phyloP scores from a whole-genome alignment of 345 rosid genomes.

The Conringia planisiliqua region DNA sequence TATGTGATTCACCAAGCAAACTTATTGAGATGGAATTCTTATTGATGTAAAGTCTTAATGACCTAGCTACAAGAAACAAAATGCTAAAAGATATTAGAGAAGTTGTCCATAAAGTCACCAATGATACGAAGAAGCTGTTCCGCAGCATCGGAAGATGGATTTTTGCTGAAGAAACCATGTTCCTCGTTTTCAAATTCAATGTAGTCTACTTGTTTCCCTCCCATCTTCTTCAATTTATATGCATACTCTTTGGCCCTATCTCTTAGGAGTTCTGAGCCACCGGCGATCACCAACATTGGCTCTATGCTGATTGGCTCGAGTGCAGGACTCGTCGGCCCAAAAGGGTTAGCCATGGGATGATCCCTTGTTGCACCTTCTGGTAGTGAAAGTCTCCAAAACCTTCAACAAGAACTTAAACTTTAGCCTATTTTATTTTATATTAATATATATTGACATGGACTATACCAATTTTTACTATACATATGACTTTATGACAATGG shows the following conservation, averaged over 20 bases:
- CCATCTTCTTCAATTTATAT: slow-evolving; percentile 42
- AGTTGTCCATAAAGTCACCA: slow-evolving; percentile 39
- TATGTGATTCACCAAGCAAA: slow-evolving; percentile 4
- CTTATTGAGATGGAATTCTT: slow-evolving; percentile 3
- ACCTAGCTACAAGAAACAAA: slow-evolving; percentile 4
- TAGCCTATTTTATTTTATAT: background rate
- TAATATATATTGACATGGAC: background rate
- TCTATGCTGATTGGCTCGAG: slow-evolving; percentile 43
- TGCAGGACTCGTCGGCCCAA: slow-evolving; percentile 58
- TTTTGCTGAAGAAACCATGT: slow-evolving; percentile 66
- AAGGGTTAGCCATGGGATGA: slow-evolving; percentile 76
- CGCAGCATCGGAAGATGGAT: slow-evolving; percentile 50
- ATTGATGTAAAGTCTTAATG: background rate
- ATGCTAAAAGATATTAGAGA: slow-evolving; percentile 28
- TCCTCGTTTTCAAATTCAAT: slow-evolving; percentile 58
- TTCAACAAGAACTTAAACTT: slow-evolving; percentile 17
- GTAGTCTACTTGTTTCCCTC: slow-evolving; percentile 49
- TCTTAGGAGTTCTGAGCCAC: slow-evolving; percentile 57
- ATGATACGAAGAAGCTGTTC: slow-evolving; percentile 40
- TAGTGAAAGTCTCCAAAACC: slow-evolving; percentile 86
- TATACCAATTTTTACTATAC: slow-evolving; percentile 18
- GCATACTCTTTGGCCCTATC: slow-evolving; percentile 78
- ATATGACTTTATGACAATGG: slow-evolving; percentile 29
- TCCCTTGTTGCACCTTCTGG: slow-evolving; percentile 69
- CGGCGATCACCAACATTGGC: slow-evolving; percentile 66